phyloP scores from a whole-genome alignment of 23 red algal genomes.

The Cyanidiococcus yangmingshanensis region DNA sequence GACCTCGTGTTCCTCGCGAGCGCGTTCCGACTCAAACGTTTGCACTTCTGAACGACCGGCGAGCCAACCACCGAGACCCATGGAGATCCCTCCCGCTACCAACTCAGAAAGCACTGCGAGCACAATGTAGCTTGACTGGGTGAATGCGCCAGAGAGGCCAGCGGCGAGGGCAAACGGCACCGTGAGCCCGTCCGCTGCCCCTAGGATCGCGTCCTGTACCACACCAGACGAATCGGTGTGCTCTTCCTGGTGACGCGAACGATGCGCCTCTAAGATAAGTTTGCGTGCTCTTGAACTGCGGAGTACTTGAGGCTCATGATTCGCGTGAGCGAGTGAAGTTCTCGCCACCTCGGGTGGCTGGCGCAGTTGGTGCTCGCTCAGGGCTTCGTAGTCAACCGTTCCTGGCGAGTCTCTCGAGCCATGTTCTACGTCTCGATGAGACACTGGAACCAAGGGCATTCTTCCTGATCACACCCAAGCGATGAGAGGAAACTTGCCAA shows the following conservation, averaged over 20 bases:
- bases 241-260: background rate
- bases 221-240: background rate
- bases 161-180: slow-evolving; percentile 34
- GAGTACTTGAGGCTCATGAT: background rate
- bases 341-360: too few relatives aligned
- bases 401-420: too few relatives aligned
- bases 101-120: slow-evolving; percentile 36
- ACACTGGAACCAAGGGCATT: too few relatives aligned
- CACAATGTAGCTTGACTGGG: slow-evolving; percentile 21
- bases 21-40: slow-evolving; percentile 27
- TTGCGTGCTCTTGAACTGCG: background rate
- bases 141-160: slow-evolving; percentile 22
- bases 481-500: too few relatives aligned
- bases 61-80: slow-evolving; percentile 51
- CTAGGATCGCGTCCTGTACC: slow-evolving; percentile 29
- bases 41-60: slow-evolving; percentile 33
- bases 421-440: too few relatives aligned
- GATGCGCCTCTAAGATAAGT: background rate
- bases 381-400: too few relatives aligned
- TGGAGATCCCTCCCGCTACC: slow-evolving; percentile 35
- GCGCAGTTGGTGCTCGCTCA: too few relatives aligned
- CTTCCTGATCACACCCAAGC: too few relatives aligned
- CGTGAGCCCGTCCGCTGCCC: slow-evolving; percentile 37
- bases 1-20: slow-evolving; percentile 33
- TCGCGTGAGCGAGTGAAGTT: too few relatives aligned